Base-by-base conservation (phyloP, 2,329 filamentous ascomycete genomes). In the Neospermospora avenae region DNA sequence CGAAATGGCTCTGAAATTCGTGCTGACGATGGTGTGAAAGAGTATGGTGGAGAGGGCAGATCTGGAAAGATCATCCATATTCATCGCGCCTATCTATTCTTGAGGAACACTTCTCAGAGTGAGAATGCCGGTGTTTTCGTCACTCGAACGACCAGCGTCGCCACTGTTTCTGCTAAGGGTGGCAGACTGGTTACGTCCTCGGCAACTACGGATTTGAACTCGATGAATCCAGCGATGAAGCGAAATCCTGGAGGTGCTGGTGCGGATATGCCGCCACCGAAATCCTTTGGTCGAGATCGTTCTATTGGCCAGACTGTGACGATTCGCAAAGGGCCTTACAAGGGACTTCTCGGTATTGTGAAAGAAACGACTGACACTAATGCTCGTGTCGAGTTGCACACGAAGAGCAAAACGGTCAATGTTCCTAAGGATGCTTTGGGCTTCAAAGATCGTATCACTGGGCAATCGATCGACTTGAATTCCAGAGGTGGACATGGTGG, bases 61-160 rank as follows among this genome's bases (percentile, higher is more conserved):
- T 86, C 88, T 68, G 95, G 95, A 67, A 90, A 90, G 67, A 96
- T 99, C 66, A 84, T 96, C 59, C 93, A 98, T 74, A 93, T 99
- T 59, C 88, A 98, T 74, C 87, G 95, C 54, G 91, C 91, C n/a
- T 96, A 87, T 72, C 84, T 97, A 18, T 99, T 96, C 78, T 79
- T 96, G 57, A 90, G 96, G 71, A 96, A 90, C 72, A 87, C 93
- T 63, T 84, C 89, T 46, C 87, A 87, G 57, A 89, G 86, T 45
- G 92, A 98, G 72, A 96, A 97, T 71, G 88, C 91, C 0, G 87
- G 95, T 65, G 87, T 98, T 10, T 96, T 96, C 68, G 93, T 98
- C 35, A 88, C 90, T 16, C 87, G 93, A 63, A 89, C 91, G 45
- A 88, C 84, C 69, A 96, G 92, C 71, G 90, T 99, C 62, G 87